Evolutionary conservation across 176 grass and related monocot genomes (phyloP).

Genomic region (Stipa capillata): DNA sequence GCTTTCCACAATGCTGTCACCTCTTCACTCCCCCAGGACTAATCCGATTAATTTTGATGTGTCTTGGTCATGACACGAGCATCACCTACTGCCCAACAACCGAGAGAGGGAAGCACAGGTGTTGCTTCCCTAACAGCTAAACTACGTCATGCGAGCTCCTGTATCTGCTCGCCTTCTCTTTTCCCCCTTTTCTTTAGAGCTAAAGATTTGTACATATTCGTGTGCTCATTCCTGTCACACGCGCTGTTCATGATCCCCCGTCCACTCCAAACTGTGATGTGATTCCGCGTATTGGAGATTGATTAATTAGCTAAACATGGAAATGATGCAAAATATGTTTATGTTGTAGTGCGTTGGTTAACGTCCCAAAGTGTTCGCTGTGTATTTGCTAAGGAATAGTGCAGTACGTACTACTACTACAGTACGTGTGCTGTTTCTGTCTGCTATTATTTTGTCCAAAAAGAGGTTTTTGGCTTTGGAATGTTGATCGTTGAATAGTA

Average conservation of each 20-base stretch:
- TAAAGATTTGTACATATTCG: background rate
- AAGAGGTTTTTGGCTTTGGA: background rate
- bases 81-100: conserved; percentile 30
- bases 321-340: background rate
- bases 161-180: background rate
- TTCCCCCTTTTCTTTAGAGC: background rate
- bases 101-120: background rate
- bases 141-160: conserved; percentile 10
- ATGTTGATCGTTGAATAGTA: background rate
- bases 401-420: too few relatives aligned
- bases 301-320: background rate
- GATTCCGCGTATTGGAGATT: background rate
- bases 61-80: conserved; percentile 24
- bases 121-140: conserved; percentile 15
- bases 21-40: background rate
- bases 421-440: background rate
- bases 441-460: background rate
- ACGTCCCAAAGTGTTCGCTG: conserved; percentile 8
- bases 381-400: background rate
- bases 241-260: background rate
- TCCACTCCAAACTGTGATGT: background rate
- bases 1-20: background rate
- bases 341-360: background rate
- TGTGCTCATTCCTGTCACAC: background rate
- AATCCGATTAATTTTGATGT: background rate